These are phyloP conservation scores for Picea abies DNA, from an alignment of 83 land plant genomes.

Conservation along the genomic window DNA sequence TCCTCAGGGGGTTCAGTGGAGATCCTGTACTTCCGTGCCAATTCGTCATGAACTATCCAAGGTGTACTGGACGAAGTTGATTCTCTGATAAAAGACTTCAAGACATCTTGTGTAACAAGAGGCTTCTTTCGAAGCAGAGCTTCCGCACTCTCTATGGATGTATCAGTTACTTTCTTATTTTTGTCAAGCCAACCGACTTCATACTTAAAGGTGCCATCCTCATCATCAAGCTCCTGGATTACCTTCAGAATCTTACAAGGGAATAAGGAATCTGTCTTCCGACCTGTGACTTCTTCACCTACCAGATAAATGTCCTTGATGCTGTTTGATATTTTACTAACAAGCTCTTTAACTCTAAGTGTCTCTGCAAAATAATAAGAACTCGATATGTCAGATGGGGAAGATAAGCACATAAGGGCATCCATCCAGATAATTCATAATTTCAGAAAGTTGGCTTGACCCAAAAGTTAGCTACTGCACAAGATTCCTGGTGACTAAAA, in stretches of 20 bases:
- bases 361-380: constrained; percentile 48
- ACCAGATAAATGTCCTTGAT: constrained; percentile 59
- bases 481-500: not conserved
- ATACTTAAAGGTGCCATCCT: constrained; percentile 33
- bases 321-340: constrained; percentile 38
- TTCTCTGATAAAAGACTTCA: constrained; percentile 81
- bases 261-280: constrained; percentile 30
- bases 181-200: constrained; percentile 78
- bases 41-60: constrained; percentile 79
- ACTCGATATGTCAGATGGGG: not conserved
- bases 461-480: not conserved
- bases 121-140: constrained; percentile 63
- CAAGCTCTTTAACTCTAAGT: constrained; percentile 65
- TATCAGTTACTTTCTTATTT: constrained; percentile 23
- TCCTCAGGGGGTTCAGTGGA: constrained; percentile 61
- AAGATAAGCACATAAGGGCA: not conserved
- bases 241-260: constrained; percentile 70
- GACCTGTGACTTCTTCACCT: constrained; percentile 64
- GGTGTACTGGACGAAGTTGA: constrained; percentile 73
- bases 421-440: not conserved
- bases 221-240: constrained; percentile 28
- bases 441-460: not conserved
- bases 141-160: constrained; percentile 31
- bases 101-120: constrained; percentile 63
- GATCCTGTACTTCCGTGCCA: constrained; percentile 68